phyloP scores from a whole-genome alignment of 2,329 filamentous ascomycete genomes.

The Ophiocordyceps camponoti-saundersi region DNA sequence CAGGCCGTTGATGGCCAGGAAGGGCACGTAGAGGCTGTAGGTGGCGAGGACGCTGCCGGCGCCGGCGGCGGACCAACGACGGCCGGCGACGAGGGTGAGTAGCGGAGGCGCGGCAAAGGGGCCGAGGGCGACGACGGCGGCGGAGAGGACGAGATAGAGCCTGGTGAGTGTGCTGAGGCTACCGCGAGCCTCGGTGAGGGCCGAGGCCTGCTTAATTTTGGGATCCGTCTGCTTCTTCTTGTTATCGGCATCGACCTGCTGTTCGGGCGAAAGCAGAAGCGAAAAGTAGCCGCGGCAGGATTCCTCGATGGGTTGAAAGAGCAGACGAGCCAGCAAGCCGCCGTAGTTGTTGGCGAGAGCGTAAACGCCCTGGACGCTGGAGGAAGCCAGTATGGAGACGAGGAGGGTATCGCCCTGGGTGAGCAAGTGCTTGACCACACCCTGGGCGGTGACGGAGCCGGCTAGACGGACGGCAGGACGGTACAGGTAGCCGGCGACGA shows the following conservation, averaged over 20 bases:
- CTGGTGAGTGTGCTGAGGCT: slow-evolving; percentile 50
- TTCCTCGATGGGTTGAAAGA: slow-evolving; percentile 94
- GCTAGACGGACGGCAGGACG: slow-evolving; percentile 54
- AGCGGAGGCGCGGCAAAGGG: slow-evolving; percentile 60
- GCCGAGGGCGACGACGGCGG: slow-evolving; percentile 51
- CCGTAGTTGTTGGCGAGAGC: slow-evolving; percentile 91
- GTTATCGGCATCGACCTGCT: slow-evolving; percentile 3
- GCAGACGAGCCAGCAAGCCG: slow-evolving; percentile 66
- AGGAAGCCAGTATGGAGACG: slow-evolving; percentile 58
- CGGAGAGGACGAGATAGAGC: slow-evolving; percentile 57
- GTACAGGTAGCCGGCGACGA: slow-evolving; percentile 47
- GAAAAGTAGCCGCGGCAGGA: slow-evolving; percentile 82
- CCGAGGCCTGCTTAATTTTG: slow-evolving; percentile 8
- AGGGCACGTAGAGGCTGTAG: slow-evolving; percentile 87
- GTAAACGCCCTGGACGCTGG: slow-evolving; percentile 77
- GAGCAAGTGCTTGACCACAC: slow-evolving; percentile 76
- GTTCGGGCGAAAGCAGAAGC: slow-evolving; percentile 41
- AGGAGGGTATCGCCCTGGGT: slow-evolving; percentile 91
- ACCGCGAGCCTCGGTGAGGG: slow-evolving; percentile 22
- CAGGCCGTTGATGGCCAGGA: slow-evolving; percentile 82
- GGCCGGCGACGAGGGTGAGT: slow-evolving; percentile 59
- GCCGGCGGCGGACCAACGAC: slow-evolving; percentile 56
- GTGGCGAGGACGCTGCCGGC: slow-evolving; percentile 57
- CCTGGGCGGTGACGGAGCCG: slow-evolving; percentile 74
- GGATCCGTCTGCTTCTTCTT: slow-evolving; percentile 3